phyloP scores from a whole-genome alignment of 1,284 basidiomycete species.

The Sanghuangporus sanghuang region DNA sequence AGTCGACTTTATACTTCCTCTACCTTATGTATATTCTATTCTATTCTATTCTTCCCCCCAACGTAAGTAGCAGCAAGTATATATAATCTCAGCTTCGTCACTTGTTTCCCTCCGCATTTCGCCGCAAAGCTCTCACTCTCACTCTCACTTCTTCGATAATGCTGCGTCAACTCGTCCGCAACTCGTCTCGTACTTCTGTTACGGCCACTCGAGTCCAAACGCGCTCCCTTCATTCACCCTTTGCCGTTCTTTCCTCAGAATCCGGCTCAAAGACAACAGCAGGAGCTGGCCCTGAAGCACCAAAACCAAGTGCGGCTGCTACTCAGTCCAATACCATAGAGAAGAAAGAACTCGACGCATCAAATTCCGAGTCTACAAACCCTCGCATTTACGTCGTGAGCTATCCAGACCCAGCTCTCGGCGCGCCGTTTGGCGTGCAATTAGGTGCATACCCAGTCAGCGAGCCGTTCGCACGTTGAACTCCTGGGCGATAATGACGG shows the following conservation, averaged over 20 bases:
- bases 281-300: not conserved
- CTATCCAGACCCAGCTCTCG: constrained; percentile 48
- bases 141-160: not conserved
- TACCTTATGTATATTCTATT: no score
- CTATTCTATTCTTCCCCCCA: no score
- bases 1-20: constrained; percentile 19
- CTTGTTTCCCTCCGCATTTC: not conserved
- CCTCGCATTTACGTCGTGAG: constrained; percentile 62
- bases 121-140: not conserved
- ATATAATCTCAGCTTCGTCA: not conserved
- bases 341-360: not conserved
- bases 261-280: not conserved
- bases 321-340: not conserved
- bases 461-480: constrained; percentile 35
- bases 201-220: not conserved
- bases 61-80: not conserved
- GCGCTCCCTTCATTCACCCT: constrained; percentile 10
- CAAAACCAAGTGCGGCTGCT: not conserved
- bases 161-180: not conserved
- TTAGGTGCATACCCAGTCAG: constrained; percentile 61
- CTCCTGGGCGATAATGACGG: not conserved
- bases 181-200: not conserved
- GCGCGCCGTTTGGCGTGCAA: constrained; percentile 59
- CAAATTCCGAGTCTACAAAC: constrained; percentile 18
- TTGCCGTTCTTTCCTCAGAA: constrained; percentile 5